Conservation (phyloP, 345 rosid species). For the Firmiana major region DNA sequence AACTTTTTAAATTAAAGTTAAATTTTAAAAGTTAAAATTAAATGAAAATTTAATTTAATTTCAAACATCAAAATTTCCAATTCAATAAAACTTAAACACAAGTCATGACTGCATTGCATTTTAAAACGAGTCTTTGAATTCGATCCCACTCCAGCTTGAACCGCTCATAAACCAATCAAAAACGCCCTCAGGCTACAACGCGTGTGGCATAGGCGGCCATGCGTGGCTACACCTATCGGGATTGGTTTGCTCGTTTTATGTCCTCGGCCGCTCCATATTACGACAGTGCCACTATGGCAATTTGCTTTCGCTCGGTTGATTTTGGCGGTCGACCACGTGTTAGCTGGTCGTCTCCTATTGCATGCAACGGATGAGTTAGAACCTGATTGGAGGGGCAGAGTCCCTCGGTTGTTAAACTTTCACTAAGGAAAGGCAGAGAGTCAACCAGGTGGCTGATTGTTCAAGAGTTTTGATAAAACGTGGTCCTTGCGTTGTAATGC, state of each 20-base stretch:
- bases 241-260: conserved; percentile 27
- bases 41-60: too few relatives aligned
- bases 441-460: conserved; percentile 15
- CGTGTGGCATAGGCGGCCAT: conserved; percentile 65
- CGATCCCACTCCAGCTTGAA: background rate
- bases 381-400: conserved; percentile 22
- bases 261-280: background rate
- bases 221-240: conserved; percentile 83
- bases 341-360: conserved; percentile 9
- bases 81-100: too few relatives aligned
- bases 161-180: conserved; percentile 32
- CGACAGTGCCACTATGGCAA: background rate
- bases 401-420: background rate
- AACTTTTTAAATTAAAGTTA: too few relatives aligned
- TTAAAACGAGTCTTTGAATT: background rate
- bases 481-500: conserved; percentile 12
- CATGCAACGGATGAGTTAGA: conserved; percentile 51
- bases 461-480: background rate
- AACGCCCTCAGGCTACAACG: conserved; percentile 31
- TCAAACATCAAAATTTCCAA: too few relatives aligned
- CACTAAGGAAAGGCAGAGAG: too few relatives aligned
- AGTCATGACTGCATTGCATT: too few relatives aligned
- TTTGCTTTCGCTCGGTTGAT: conserved; percentile 22
- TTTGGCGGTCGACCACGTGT: conserved; percentile 28
- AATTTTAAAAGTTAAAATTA: too few relatives aligned